These are phyloP conservation scores for Nymphaea thermarum DNA, from an alignment of 164 flowering plant genomes.

Conservation along the genomic window DNA sequence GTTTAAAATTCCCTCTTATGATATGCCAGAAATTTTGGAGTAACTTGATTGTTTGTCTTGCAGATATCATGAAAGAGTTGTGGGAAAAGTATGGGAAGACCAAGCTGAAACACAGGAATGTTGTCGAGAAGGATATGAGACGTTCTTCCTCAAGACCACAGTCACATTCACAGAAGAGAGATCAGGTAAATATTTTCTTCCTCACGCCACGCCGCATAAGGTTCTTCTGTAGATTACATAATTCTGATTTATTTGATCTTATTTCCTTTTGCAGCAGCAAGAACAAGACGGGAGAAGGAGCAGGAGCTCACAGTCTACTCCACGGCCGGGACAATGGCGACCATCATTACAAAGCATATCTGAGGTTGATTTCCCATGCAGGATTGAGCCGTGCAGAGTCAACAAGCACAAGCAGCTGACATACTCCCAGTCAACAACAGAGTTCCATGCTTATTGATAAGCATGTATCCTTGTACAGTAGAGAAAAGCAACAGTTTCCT, in stretches of 20 bases:
- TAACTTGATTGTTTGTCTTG: conserved; percentile 6
- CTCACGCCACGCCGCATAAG: not conserved
- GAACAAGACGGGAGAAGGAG: conserved; percentile 12
- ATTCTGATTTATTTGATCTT: too few species aligned
- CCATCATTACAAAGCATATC: conserved; percentile 86
- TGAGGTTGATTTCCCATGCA: conserved; percentile 27
- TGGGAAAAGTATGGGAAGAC: conserved; percentile 63
- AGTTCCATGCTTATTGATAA: not conserved
- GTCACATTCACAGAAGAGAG: not conserved
- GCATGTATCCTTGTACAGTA: not conserved
- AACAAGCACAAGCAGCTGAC: not conserved
- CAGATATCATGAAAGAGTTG: conserved; percentile 92
- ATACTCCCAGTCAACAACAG: not conserved
- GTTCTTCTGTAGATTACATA: too few species aligned
- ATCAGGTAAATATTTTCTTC: not conserved
- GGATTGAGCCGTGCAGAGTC: not conserved
- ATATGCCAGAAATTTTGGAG: too few species aligned
- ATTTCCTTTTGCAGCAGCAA: not conserved
- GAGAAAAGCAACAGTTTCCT: not conserved
- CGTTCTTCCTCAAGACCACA: not conserved
- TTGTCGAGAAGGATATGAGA: not conserved
- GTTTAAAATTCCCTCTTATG: too few species aligned
- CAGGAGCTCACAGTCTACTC: conserved; percentile 14
- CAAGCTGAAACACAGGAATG: conserved; percentile 19
- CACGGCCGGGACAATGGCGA: conserved; percentile 66